These are phyloP conservation scores for Botrytis pseudocinerea DNA, from an alignment of 2,329 filamentous ascomycete species.

Conservation along the genomic window DNA sequence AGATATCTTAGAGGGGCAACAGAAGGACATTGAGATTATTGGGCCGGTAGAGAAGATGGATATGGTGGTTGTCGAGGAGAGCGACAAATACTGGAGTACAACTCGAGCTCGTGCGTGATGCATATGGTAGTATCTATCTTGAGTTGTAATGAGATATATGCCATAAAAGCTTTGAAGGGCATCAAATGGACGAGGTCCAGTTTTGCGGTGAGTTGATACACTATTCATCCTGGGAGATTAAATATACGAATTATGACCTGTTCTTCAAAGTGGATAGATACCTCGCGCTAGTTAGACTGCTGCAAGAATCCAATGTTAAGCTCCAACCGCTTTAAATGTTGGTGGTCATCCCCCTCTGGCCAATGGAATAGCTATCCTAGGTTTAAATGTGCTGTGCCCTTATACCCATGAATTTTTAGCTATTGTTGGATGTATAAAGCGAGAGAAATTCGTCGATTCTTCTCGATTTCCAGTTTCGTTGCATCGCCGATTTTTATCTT, in stretches of 20 bases:
- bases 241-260: background rate
- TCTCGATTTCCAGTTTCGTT: background rate
- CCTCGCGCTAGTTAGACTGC: background rate
- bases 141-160: background rate
- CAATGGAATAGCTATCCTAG: background rate
- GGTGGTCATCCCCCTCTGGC: background rate
- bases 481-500: background rate
- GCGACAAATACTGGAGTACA: conserved; percentile 48
- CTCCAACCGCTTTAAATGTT: conserved; percentile 5
- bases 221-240: background rate
- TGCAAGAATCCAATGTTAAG: background rate
- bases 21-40: conserved; percentile 52
- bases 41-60: conserved; percentile 50
- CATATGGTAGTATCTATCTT: no score
- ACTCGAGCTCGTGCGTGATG: conserved; percentile 31
- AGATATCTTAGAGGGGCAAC: conserved; percentile 49
- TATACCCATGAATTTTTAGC: background rate
- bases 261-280: background rate
- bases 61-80: conserved; percentile 47
- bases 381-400: background rate
- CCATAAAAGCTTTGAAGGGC: background rate
- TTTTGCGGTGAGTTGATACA: background rate
- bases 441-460: background rate
- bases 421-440: background rate
- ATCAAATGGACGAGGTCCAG: background rate